These are phyloP conservation scores for Suhomyces yuchorum DNA, from an alignment of 1,139 yeast genomes.

Conservation along the genomic window DNA sequence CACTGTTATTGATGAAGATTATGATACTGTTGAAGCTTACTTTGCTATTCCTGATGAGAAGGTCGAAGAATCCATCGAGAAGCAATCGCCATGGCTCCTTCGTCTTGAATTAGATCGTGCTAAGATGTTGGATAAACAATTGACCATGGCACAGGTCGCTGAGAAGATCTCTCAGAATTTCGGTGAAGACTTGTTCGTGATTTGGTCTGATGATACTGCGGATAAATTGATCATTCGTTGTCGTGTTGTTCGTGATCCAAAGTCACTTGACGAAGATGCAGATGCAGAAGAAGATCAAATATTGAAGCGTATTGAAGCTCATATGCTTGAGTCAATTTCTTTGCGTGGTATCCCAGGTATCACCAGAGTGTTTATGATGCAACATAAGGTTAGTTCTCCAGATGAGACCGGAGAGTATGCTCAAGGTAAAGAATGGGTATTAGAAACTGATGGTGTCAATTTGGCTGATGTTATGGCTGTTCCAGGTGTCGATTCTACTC, in stretches of 20 bases:
- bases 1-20: conserved; percentile 94
- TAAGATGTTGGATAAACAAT: conserved; percentile 95
- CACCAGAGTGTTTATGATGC: conserved; percentile 90
- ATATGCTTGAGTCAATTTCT: conserved; percentile 93
- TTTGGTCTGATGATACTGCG: conserved; percentile 99
- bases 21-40: conserved; percentile 95
- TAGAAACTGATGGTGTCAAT: conserved; percentile 98
- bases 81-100: conserved; percentile 96
- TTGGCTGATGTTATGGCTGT: conserved; percentile 93
- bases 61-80: conserved; percentile 88
- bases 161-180: conserved; percentile 91
- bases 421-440: conserved; percentile 94
- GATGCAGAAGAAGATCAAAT: conserved; percentile 98
- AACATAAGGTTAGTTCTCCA: conserved; percentile 78
- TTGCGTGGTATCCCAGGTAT: conserved; percentile 96
- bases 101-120: conserved; percentile 98
- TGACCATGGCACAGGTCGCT: conserved; percentile 98
- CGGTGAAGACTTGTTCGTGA: conserved; percentile 92
- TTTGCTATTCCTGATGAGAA: conserved; percentile 98
- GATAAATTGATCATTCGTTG: conserved; percentile 96
- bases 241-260: conserved; percentile 97
- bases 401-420: conserved; percentile 84
- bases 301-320: conserved; percentile 91
- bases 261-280: conserved; percentile 86
- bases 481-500: conserved; percentile 87